Percentiles rank a stretch among this genome's conserved stretches.
Conservation (phyloP, 306 rosid species). For the Quercus rubra region DNA sequence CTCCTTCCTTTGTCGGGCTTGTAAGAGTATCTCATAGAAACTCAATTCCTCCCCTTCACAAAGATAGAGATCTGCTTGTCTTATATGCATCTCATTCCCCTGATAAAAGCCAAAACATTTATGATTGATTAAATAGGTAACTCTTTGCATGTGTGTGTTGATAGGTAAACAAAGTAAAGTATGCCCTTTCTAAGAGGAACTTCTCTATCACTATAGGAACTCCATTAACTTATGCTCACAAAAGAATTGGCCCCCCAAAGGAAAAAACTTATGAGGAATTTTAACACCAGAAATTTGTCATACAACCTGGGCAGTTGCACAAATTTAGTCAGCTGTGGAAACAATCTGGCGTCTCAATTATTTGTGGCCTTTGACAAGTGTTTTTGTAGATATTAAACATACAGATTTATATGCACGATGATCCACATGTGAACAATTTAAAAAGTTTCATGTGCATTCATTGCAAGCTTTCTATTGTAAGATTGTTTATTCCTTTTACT, state of each 20-base stretch:
- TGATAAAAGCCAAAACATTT: conserved; percentile 18
- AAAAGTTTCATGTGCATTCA: neutral
- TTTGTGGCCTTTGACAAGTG: neutral
- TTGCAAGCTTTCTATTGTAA: neutral
- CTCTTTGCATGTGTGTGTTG: neutral
- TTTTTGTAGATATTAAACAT: neutral
- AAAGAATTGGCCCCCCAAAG: neutral
- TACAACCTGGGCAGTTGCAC: too few species aligned
- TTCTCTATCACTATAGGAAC: too few species aligned
- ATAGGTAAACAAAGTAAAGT: neutral
- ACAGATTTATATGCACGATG: neutral
- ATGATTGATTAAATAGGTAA: conserved; percentile 1
- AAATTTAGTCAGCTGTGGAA: neutral
- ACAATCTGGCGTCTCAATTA: neutral
- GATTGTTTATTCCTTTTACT: too few species aligned
- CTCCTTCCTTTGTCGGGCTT: conserved; percentile 78
- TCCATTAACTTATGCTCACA: neutral
- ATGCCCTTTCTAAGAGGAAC: neutral
- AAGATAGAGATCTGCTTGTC: conserved; percentile 75
- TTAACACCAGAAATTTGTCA: too few species aligned
- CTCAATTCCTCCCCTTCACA: conserved; percentile 73
- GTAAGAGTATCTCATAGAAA: conserved; percentile 68
- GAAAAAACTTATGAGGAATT: neutral
- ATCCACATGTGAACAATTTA: neutral
- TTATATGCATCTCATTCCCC: conserved; percentile 90